Base-by-base conservation (phyloP, 164 flowering plant genomes). In the Umbellularia californica region DNA sequence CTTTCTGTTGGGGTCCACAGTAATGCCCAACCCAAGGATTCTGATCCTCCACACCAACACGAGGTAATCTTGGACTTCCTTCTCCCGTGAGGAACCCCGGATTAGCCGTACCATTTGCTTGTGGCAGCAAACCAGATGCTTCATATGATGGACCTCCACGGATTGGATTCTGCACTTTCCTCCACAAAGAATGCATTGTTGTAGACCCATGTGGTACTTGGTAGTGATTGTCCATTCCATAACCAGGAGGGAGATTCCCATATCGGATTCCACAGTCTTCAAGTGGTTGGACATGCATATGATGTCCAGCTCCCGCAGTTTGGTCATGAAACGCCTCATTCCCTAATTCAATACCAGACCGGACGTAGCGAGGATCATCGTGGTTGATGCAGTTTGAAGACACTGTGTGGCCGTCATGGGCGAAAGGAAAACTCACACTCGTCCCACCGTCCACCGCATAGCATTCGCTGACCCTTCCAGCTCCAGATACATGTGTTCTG, bases 61-160 rank as follows among this genome's bases (percentile, higher is more conserved):
- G 72, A 65, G 81, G 74, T 74, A 72, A 13, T 27, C 87, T 80
- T 20, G 90, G 90, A 77, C 87, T 86, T 50, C 84, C 85, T 41
- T 89, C 94, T 47, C 78, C 78, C 76, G 86, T 81, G 19, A 80
- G 41, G 50, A 83, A 80, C 58, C 84, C 90, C 14, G 85, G 77
- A 76, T 77, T 86, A 50, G 75, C 74, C 19, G 84, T 72, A 62
- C 88, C 90, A 83, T 89, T 88, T 19, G 77, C 74, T 69, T 79
- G 89, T 66, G 82, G 89, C 41, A 81, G 65, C 41, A 85, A 63
- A 81, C 64, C 75, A 24, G 89, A 81, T 58, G 84, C 77, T 76
- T 94, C 98, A 82, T 85, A 85, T 74, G 88, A 68, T 9, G 90
- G 87, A 78, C 84, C 79, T 68, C 82, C 87, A 69, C 78, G 89